Evolutionary conservation across 306 rosid genomes (phyloP), one percentile per base, ranked within the genome.

Genomic region (Boehmeria nivea): DNA sequence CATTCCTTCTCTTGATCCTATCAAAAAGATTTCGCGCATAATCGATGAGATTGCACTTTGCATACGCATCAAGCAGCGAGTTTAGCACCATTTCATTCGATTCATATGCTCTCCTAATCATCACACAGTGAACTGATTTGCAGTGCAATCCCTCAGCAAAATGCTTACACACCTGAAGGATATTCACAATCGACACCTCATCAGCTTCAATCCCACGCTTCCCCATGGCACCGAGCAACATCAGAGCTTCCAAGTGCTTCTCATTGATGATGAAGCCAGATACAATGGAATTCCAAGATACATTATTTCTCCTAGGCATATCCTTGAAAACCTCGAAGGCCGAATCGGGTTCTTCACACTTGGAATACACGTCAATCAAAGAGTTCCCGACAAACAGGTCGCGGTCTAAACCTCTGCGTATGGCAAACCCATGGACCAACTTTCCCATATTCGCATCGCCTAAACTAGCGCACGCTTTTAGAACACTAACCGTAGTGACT

Each of bases 301-400:
- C 73, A 40, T 20, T 75, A 51, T 75, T 79, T 42, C 67, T 75
- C 20, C 12, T 44, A 6, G 47, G 67, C 61, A 68, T 71, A 54
- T 59, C 76, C 16, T 60, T 40, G 52, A 79, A 75, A 43, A 51
- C 28, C 43, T 56, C 34, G 14, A 57, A 40, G 1, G 85, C 76
- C 31, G 78, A 68, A 56, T 64, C 56, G 8, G 46, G 68, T 49
- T 72, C 68, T 3, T 6, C 12, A 27, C 76, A 60, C 59, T 72
- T 72, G 25, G 85, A 65, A 68, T 79, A 75, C 76, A 72, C 64
- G 55, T 79, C 76, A 40, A 79, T 68, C n/a, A 75, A 48, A 56
- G 85, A 75, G 70, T 75, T 79, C 18, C 71, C 63, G 37, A 79
- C 70, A 53, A 71, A 79, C 16, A 72, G 4, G 40, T 72, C 81